Conservation (phyloP, 1,139 yeast genomes). For the Pichia cactophila region DNA sequence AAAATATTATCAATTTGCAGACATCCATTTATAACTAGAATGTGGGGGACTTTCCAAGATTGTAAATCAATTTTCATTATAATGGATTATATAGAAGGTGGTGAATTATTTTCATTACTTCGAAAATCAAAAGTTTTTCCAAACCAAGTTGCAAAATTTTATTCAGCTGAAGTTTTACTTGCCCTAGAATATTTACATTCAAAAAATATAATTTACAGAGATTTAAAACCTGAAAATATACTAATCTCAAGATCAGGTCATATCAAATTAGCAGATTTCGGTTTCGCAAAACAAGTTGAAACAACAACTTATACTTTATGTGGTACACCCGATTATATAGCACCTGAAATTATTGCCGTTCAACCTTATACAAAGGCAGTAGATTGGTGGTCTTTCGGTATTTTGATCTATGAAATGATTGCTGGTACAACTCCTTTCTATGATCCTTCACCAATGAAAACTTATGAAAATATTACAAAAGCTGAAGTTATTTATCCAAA, state of each 20-base stretch:
- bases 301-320: slow-evolving; percentile 56
- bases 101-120: slow-evolving; percentile 48
- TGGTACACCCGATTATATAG: slow-evolving; percentile 60
- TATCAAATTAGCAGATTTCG: slow-evolving; percentile 54
- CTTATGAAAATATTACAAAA: slow-evolving; percentile 50
- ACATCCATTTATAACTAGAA: slow-evolving; percentile 52
- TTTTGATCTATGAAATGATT: slow-evolving; percentile 52
- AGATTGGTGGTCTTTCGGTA: slow-evolving; percentile 62
- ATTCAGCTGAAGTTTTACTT: slow-evolving; percentile 53
- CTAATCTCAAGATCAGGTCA: slow-evolving; percentile 52
- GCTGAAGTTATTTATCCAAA: slow-evolving; percentile 47
- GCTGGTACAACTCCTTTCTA: slow-evolving; percentile 58
- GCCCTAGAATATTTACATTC: slow-evolving; percentile 54
- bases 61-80: slow-evolving; percentile 49
- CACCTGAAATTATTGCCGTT: slow-evolving; percentile 56
- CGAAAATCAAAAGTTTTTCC: slow-evolving; percentile 56
- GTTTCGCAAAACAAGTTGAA: slow-evolving; percentile 54
- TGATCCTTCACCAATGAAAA: slow-evolving; percentile 55
- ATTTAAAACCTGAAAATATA: slow-evolving; percentile 55
- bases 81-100: slow-evolving; percentile 61
- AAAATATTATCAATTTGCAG: slow-evolving; percentile 49
- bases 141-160: slow-evolving; percentile 55
- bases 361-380: slow-evolving; percentile 57
- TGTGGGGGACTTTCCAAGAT: slow-evolving; percentile 64
- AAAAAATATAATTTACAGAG: slow-evolving; percentile 52